Base-by-base conservation (phyloP, 2,329 filamentous ascomycete species). In the Diaporthe sp. region DNA sequence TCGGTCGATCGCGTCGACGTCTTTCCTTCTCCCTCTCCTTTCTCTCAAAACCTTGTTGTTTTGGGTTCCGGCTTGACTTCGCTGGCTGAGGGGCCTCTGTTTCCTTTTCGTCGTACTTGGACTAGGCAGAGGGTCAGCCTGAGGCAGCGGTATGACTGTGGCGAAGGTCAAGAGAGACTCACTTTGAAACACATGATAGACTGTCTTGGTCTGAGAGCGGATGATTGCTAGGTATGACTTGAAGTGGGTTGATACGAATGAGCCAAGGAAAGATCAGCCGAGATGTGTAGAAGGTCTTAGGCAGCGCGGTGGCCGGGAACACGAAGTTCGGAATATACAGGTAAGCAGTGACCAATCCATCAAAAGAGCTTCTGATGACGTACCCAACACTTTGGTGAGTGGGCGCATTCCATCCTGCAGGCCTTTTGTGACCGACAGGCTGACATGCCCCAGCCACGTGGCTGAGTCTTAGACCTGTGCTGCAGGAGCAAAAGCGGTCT, bases 381-480 rank as follows among this genome's bases (percentile, higher is more conserved):
- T 67, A 51, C 8, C 28, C 25, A 67, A 22, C 4, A 34, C 2
- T 17, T 17, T 7, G 13, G 10, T n/a, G 13, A 9, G 42, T n/a
- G 44, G 62, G 28, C 22, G 31, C 44, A 51, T 67, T 67, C 2
- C 25, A 65, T 51, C 62, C 62, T 51, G 17, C 44, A 28, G 15
- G 28, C 44, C 44, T 13, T 37, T 67, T 17, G 37, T 12, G 3
- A 31, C 13, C 12, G 62, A 53, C 31, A 53, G 7, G 22, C 46
- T 68, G 62, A 68, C 46, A 53, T 22, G 46, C 31, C 65, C n/a
- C 65, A 68, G 65, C 65, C 65, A 49, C 65, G 65, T 68, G 65
- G 65, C 65, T 68, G 53, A 53, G 46, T 39, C 37, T 39, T 25
- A 37, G n/a, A 13, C 31, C 31, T 15, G 49, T 25, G 22, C n/a